phyloP scores from a whole-genome alignment of 1,139 yeast species.

The Eremothecium coryli region DNA sequence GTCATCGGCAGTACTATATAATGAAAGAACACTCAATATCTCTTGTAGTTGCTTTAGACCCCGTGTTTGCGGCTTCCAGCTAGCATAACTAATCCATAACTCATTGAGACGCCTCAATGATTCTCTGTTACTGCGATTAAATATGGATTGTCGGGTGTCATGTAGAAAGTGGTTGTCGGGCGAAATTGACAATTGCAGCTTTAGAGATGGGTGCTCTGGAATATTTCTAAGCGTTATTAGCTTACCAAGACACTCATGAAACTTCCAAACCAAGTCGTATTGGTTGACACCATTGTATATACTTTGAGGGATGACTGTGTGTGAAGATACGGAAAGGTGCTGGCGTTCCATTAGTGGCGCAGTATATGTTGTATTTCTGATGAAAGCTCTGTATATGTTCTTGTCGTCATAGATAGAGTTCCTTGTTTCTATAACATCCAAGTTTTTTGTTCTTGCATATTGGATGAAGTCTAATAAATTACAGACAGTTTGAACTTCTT shows the following conservation, averaged over 20 bases:
- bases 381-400: constrained; percentile 21
- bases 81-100: constrained; percentile 25
- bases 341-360: constrained; percentile 20
- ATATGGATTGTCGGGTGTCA: constrained; percentile 9
- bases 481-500: constrained; percentile 15
- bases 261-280: constrained; percentile 31
- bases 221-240: constrained; percentile 23
- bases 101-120: constrained; percentile 18
- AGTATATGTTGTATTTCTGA: constrained; percentile 24
- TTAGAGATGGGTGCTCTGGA: constrained; percentile 16
- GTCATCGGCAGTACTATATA: constrained; percentile 16
- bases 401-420: constrained; percentile 25
- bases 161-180: constrained; percentile 14
- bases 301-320: constrained; percentile 21
- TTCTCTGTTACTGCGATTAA: constrained; percentile 19
- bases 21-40: constrained; percentile 26
- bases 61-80: constrained; percentile 30
- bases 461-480: constrained; percentile 21
- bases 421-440: constrained; percentile 19
- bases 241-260: constrained; percentile 27
- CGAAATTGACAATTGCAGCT: constrained; percentile 17
- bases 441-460: constrained; percentile 18
- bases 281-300: constrained; percentile 26
- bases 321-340: constrained; percentile 15
- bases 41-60: constrained; percentile 26